Conservation (phyloP, 2,329 filamentous ascomycete species). For the Aspergillus pseudoglaucus region DNA sequence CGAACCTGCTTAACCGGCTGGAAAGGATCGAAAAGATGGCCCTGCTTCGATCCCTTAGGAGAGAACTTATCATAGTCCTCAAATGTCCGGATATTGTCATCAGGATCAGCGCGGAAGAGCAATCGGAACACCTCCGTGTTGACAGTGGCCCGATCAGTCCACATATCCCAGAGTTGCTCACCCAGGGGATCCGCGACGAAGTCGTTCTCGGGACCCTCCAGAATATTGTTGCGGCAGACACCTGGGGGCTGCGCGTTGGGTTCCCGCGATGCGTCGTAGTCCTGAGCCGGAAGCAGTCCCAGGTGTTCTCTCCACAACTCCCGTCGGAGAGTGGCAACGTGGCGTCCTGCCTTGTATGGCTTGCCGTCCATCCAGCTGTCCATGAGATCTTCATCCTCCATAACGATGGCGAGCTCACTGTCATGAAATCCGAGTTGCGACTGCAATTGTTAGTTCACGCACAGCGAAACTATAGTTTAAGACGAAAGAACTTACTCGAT, state of each 20-base stretch:
- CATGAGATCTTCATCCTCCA: slow-evolving; percentile 68
- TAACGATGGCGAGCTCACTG: slow-evolving; percentile 82
- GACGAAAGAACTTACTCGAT: slow-evolving; percentile 39
- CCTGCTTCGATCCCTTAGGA: slow-evolving; percentile 62
- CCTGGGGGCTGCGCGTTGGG: slow-evolving; percentile 72
- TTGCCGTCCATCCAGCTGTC: slow-evolving; percentile 67
- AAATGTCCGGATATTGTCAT: slow-evolving; percentile 82
- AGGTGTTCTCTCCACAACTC: slow-evolving; percentile 89
- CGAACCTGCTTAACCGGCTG: slow-evolving; percentile 67
- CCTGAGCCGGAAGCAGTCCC: slow-evolving; percentile 70
- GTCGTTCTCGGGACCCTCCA: slow-evolving; percentile 61
- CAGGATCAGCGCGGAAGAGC: slow-evolving; percentile 84
- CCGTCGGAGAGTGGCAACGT: slow-evolving; percentile 73
- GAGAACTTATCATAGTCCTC: slow-evolving; percentile 78
- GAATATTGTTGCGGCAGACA: slow-evolving; percentile 64
- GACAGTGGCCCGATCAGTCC: slow-evolving; percentile 63
- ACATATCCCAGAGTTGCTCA: slow-evolving; percentile 62
- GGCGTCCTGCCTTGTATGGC: slow-evolving; percentile 64
- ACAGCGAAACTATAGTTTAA: slow-evolving; percentile 3
- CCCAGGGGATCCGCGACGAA: slow-evolving; percentile 70
- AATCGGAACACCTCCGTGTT: slow-evolving; percentile 78
- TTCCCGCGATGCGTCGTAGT: slow-evolving; percentile 57
- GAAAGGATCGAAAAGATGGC: slow-evolving; percentile 79
- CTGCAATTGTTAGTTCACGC: slow-evolving; percentile 14
- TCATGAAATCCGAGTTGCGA: slow-evolving; percentile 80